Conservation (phyloP, 805 yeast genomes). For the Alloascoidea africana region DNA sequence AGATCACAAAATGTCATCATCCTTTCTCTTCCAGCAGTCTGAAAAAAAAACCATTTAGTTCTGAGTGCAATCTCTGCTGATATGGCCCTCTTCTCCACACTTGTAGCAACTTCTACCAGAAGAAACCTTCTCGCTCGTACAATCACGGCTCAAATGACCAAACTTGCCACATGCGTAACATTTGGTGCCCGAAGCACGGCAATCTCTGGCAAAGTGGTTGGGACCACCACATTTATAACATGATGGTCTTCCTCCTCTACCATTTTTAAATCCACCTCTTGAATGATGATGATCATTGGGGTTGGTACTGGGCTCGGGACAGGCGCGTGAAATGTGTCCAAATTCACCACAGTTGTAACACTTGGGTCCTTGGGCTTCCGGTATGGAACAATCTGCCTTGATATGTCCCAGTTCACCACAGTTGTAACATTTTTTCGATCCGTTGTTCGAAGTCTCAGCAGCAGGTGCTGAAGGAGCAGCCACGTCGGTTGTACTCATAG, state of each 20-base stretch:
- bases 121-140: conserved; percentile 22
- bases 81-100: conserved; percentile 67
- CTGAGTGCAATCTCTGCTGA: conserved; percentile 56
- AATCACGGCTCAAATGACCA: conserved; percentile 79
- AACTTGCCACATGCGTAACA: conserved; percentile 84
- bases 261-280: conserved; percentile 2
- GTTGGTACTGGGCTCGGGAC: conserved; percentile 38
- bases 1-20: too few species aligned
- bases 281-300: conserved; percentile 13
- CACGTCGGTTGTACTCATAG: too few species aligned
- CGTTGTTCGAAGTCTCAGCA: too few species aligned
- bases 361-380: conserved; percentile 42
- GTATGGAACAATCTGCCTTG: conserved; percentile 63
- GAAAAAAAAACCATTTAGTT: conserved; percentile 8
- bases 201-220: conserved; percentile 86
- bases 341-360: conserved; percentile 88
- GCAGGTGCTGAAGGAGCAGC: too few species aligned
- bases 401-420: conserved; percentile 89
- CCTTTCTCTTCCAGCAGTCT: too few species aligned
- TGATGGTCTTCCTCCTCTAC: conserved; percentile 13
- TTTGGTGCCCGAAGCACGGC: conserved; percentile 54
- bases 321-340: conserved; percentile 83
- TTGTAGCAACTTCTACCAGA: conserved; percentile 46
- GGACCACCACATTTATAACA: conserved; percentile 91
- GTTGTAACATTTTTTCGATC: conserved; percentile 86